Evolutionary conservation across 2,329 filamentous ascomycete species (phyloP), one percentile per base, ranked within the genome.

Genomic region (Phialophora macrospora): DNA sequence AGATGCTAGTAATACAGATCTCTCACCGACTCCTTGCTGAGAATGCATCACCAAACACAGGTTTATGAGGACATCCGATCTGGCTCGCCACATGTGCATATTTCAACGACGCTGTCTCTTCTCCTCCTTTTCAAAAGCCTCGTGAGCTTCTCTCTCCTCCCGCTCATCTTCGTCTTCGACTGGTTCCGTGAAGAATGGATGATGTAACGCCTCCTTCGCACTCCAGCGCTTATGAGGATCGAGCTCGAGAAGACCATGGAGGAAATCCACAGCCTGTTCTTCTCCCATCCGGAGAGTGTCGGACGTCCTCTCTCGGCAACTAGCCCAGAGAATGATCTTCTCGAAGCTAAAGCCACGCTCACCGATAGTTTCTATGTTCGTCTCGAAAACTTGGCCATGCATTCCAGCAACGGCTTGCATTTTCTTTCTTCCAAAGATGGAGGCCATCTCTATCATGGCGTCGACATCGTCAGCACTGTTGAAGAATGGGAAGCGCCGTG

Each of bases 391-490:
- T 73, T 93, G 91, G 1, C 95, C 95, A 74, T 99, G 95, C 58
- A 97, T 82, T 20, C 92, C 82, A 0, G 92, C 92, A 2, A 90
- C 91, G 38, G 86, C 82, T 74, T 90, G 91, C 94, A 99, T 98
- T 65, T 89, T 88, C 75, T 86, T 88, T 49, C 85, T 84, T 57
- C 95, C 95, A 76, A 98, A 97, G 67, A 99, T 96, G 65, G 92
- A 96, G 41, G 93, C 91, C 71, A 99, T 96, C 78, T 99, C 95
- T 71, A 99, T 94, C 85, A 97, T 90, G 59, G 95, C 95, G 75
- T 99, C 95, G 55, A 99, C 90, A 73, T 99, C 95, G 76, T 99
- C 95, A n/a, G 93, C 90, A 54, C 92, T 96, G 79, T 99, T 97
- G 84, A 99, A 99, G 79, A 99, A 99, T 1, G 95, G 95, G 73